Conservation (phyloP, 352 stramenopile genomes). For the Phytophthora ramorum region DNA sequence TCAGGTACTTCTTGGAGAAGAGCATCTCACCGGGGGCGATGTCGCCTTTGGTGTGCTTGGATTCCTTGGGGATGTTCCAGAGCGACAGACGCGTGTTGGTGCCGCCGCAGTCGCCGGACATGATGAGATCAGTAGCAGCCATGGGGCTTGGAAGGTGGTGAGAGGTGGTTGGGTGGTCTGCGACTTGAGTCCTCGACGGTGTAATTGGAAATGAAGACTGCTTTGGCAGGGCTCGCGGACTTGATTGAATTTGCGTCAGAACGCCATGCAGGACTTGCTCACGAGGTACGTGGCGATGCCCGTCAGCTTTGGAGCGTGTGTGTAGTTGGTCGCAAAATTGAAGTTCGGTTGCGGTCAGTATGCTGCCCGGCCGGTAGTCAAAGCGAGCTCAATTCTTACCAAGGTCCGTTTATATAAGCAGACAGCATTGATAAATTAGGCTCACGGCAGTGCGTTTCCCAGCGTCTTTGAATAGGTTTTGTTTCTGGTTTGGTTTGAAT, state of each 20-base stretch:
- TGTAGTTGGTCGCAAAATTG: background rate
- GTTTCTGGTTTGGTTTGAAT: no score
- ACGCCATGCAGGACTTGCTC: constrained; percentile 44
- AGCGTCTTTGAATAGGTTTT: no score
- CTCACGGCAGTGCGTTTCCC: no score
- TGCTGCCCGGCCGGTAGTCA: no score
- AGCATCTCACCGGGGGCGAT: constrained; percentile 79
- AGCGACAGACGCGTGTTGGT: constrained; percentile 95
- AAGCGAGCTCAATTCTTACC: no score
- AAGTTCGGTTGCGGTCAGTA: background rate
- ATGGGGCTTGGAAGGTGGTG: constrained; percentile 12
- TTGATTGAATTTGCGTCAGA: background rate
- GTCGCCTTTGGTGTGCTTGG: constrained; percentile 47
- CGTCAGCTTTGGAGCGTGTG: background rate
- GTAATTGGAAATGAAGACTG: background rate
- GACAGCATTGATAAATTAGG: no score
- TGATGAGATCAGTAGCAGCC: constrained; percentile 55
- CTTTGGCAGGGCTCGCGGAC: background rate
- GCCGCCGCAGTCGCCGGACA: constrained; percentile 94
- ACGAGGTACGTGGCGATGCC: constrained; percentile 22
- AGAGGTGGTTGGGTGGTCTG: background rate
- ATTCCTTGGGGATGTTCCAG: constrained; percentile 62
- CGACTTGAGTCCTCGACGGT: background rate
- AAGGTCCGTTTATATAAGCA: no score
- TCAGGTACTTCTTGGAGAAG: constrained; percentile 87